Conservation (phyloP, 345 rosid species). For the Citrus glauca region DNA sequence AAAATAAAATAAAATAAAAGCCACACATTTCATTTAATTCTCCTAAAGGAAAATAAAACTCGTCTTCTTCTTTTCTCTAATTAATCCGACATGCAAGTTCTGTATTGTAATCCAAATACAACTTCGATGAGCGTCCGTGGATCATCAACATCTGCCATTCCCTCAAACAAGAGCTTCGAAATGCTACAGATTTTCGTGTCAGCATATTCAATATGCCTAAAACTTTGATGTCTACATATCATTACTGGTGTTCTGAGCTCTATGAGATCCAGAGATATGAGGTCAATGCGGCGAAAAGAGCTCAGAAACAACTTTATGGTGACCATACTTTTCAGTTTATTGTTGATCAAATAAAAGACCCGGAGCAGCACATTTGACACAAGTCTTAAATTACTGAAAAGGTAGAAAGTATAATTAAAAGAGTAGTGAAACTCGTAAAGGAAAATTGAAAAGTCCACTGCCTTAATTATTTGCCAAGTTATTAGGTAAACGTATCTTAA, state of each 20-base stretch:
- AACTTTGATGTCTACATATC: too few species aligned
- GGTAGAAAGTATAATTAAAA: neutral
- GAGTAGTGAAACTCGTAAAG: too few species aligned
- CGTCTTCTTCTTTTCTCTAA: too few species aligned
- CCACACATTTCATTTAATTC: neutral
- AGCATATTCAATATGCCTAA: too few species aligned
- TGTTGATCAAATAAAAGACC: neutral
- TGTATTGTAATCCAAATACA: constrained; percentile 19
- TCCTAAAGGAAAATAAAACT: too few species aligned
- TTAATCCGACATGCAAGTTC: neutral
- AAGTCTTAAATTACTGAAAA: neutral
- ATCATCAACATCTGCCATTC: constrained; percentile 41
- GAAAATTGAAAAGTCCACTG: too few species aligned
- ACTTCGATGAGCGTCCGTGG: constrained; percentile 67
- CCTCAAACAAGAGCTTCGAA: constrained; percentile 46
- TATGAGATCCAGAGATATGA: too few species aligned
- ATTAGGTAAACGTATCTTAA: too few species aligned
- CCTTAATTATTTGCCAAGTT: too few species aligned
- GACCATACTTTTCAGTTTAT: neutral
- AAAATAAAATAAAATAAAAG: neutral
- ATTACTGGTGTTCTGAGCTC: too few species aligned
- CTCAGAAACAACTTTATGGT: neutral
- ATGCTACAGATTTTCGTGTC: constrained; percentile 38
- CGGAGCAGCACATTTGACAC: neutral
- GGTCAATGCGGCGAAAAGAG: too few species aligned